Evolutionary conservation across 1,139 yeast genomes (phyloP), one percentile per base, ranked within the genome.

Genomic region (Sugiyamaella castrensis): DNA sequence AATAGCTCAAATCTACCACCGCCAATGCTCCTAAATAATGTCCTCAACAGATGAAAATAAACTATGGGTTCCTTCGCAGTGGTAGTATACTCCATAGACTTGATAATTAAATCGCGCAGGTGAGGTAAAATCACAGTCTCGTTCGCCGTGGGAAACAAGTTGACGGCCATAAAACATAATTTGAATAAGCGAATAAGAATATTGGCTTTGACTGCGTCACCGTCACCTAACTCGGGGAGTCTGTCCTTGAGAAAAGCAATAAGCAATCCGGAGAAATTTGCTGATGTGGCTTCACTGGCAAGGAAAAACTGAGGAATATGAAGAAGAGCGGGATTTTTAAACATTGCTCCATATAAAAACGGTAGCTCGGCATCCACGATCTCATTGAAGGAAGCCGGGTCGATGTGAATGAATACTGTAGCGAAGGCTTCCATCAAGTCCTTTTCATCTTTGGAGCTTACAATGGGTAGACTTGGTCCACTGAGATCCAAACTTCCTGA

Each of bases 381-480:
- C 67, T 94, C 99, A 64, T 88, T 91, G 67, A 94, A 94, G 1
- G 97, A 87, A 1, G 98, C 92, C 16, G 96, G 94, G 62, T 94
- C 99, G 49, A 94, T 79, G 64, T 89, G 96, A 60, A 89, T 87
- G 67, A 88, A 94, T 58, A 92, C 87, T 1, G 96, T 86, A 0
- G 97, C 97, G 65, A 94, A 82, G 1, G 91, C 85, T 65, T 94
- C 98, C 96, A 92, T 89, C 53, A 91, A 73, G 59, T 94, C 98
- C 59, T 92, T 89, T 55, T 91, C 97, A 62, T 91, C 98, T 58
- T 88, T 89, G 0, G 95, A 83, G 1, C 95, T 86, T 2, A 91
- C 82, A 5, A 87, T 85, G 4, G 96, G 95, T 43, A 87, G 70
- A 53, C 84, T 85, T 5, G 95, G 91, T 2, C 89, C 89, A 16